Evolutionary conservation across 2,329 filamentous ascomycete species (phyloP).

Genomic region (Periconia sp.): DNA sequence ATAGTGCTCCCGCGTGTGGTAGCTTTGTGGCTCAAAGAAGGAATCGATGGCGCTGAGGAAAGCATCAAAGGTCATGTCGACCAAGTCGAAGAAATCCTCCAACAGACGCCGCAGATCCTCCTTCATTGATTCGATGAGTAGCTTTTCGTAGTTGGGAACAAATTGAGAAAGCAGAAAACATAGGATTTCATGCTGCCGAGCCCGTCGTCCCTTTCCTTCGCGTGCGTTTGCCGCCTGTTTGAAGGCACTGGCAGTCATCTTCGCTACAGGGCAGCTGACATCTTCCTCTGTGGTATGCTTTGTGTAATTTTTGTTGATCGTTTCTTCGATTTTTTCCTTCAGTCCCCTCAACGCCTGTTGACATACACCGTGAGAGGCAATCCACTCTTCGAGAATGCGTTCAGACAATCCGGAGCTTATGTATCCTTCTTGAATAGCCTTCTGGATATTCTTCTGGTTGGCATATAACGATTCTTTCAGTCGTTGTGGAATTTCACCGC

Average conservation of each 20-base stretch:
- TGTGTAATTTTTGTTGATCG: too few relatives aligned
- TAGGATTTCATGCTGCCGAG: not conserved
- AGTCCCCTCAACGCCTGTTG: not conserved
- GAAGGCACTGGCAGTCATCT: not conserved
- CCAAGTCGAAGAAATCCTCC: not conserved
- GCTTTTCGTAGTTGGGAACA: not conserved
- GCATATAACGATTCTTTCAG: too few relatives aligned
- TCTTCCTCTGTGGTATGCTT: conserved; percentile 4
- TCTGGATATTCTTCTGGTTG: not conserved
- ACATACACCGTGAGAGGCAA: not conserved
- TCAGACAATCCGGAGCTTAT: not conserved
- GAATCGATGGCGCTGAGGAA: not conserved
- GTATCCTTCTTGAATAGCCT: too few relatives aligned
- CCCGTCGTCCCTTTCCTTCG: not conserved
- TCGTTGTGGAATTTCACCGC: not conserved
- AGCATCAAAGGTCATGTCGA: not conserved
- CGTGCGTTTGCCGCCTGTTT: not conserved
- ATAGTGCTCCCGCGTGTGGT: not conserved
- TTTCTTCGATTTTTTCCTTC: not conserved
- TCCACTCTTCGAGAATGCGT: not conserved
- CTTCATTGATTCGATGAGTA: not conserved
- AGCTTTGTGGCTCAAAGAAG: not conserved
- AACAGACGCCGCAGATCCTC: not conserved
- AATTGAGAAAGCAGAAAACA: not conserved
- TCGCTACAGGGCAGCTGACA: conserved; percentile 2